Evolutionary conservation across 2,329 filamentous ascomycete species (phyloP).

Genomic region (Sordariomycetes sp.): DNA sequence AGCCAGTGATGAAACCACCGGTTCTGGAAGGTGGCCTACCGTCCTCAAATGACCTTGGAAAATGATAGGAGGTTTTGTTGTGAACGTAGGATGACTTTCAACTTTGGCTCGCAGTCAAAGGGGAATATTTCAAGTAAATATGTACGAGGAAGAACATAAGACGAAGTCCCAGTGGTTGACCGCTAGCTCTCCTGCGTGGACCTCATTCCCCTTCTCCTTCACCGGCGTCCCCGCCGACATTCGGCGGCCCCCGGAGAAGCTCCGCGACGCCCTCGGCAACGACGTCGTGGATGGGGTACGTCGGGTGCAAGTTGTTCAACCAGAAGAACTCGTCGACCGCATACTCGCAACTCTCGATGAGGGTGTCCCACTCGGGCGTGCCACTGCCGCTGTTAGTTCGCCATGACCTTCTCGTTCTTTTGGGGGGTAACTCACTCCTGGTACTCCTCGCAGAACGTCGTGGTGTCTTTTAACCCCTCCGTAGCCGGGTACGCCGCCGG

Average conservation of each 20-base stretch:
- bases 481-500: conserved; percentile 39
- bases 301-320: conserved; percentile 55
- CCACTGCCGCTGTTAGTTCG: conserved; percentile 21
- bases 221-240: conserved; percentile 12
- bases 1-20: too few species aligned
- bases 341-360: conserved; percentile 34
- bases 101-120: too few species aligned
- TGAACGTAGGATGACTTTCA: too few species aligned
- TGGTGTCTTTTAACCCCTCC: conserved; percentile 41
- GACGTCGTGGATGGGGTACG: conserved; percentile 49
- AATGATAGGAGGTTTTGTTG: too few species aligned
- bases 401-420: background rate
- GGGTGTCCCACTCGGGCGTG: conserved; percentile 28
- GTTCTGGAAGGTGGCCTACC: too few species aligned
- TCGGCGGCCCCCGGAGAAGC: conserved; percentile 24
- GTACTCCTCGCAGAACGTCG: conserved; percentile 42
- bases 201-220: too few species aligned
- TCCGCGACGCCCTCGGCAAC: conserved; percentile 38
- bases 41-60: too few species aligned
- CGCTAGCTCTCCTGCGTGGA: too few species aligned
- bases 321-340: conserved; percentile 54
- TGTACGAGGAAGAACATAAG: background rate
- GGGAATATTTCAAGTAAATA: too few species aligned
- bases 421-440: conserved; percentile 29
- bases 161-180: too few species aligned